Base-by-base conservation (phyloP, 768 basidiomycete species). In the Mycena metata region DNA sequence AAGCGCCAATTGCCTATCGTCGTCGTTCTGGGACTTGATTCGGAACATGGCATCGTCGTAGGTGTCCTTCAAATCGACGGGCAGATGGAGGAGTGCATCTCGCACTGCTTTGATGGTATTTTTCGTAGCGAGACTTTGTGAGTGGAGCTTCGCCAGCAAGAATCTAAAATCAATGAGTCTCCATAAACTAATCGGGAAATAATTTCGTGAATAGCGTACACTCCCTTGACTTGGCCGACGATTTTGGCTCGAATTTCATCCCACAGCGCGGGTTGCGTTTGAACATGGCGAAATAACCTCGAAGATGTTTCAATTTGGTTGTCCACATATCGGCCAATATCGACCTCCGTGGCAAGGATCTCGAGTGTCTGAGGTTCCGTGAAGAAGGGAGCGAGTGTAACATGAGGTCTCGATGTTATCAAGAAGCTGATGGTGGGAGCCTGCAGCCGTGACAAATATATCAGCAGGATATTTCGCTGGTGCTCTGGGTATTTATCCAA, bases 41-140 rank as follows among this genome's bases (percentile, higher is more conserved):
- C 47, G 5, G 24, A 15, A 23, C 47, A 49, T 15, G 5, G n/a
- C n/a, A n/a, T n/a, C n/a, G n/a, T n/a, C n/a, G n/a, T n/a, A n/a
- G n/a, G n/a, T n/a, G n/a, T n/a, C 21, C 12, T 49, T 17, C 47
- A 49, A 15, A 15, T 26, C 15, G 5, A 23, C 24, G 5, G 47
- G 47, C 15, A 49, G 15, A 49, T 49, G 47, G 5, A 6, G 47
- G 6, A 49, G 47, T 6, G 47, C 24, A 5, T 49, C 47, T 49
- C 47, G 47, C 5, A 49, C 47, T 49, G 47, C 47, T 49, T 49
- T 49, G 47, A 49, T 49, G 47, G 47, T 49, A 49, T 49, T 49
- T 26, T 49, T 49, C 6, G 47, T 49, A 49, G 6, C 21, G 5
- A 49, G 47, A 23, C 6, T 6, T 49, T 49, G 6, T 6, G 15